Evolutionary conservation across 306 rosid genomes (phyloP), one percentile per base, ranked within the genome.

Genomic region (Vigna unguiculata): DNA sequence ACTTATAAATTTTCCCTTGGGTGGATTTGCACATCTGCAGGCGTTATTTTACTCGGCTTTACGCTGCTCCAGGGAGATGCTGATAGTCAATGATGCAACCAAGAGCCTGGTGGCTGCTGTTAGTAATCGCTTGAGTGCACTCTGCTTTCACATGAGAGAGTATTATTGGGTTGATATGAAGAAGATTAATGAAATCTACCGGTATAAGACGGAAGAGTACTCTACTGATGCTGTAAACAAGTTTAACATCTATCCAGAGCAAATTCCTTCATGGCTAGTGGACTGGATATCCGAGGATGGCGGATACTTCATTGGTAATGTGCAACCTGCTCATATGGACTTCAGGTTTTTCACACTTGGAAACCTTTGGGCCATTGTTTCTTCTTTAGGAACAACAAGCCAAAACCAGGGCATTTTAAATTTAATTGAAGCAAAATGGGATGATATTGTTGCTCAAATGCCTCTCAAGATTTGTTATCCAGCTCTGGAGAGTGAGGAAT

Each of bases 301-400:
- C 63, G 98, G 98, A 69, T 93, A 91, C 80, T 87, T 93, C 81
- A 91, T 91, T 51, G 98, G 98, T 48, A 93, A 93, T 81, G 84
- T 93, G 60, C 98, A 91, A 78, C 96, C 98, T 79, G 98, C 93
- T 49, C 98, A 93, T 84, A 91, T 93, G 98, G 98, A 93, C 83
- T 93, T 93, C 7, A 90, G 97, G 83, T 93, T 93, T 72, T 93
- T 93, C 72, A 88, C 93, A 11, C 93, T 91, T 3, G 98, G 98
- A 80, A 93, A 93, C 75, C 96, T 93, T 57, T 93, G 98, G 98
- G 28, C 97, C 57, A 88, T 93, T 76, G 86, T 91, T 49, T 90
- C 98, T 6, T 93, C 98, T 74, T 79, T 91, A 51, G 98, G 98
- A 10, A 86, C 92, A 55, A 81, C 85, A 41, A 49, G 78, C 59